phyloP scores from a whole-genome alignment of 495 filamentous ascomycete genomes.

The Stereocaulon alpinum region DNA sequence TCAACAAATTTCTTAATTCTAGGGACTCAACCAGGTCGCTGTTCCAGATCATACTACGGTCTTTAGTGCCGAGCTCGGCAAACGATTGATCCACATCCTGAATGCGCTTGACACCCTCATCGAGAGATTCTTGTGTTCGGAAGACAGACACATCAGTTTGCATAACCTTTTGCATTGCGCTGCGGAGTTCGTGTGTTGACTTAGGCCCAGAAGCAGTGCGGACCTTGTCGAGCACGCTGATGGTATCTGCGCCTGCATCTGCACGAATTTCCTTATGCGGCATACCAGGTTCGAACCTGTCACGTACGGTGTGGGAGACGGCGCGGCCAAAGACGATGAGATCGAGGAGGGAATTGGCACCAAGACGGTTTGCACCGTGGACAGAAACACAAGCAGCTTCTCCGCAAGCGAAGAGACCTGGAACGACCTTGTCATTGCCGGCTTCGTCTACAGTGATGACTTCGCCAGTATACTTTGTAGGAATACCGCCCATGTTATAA shows the following conservation, averaged over 20 bases:
- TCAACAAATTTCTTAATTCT: conserved; percentile 84
- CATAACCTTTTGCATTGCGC: conserved; percentile 96
- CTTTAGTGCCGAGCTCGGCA: conserved; percentile 79
- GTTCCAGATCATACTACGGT: conserved; percentile 99
- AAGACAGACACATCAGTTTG: conserved; percentile 95
- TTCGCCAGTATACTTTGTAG: conserved; percentile 93
- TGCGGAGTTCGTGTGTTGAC: conserved; percentile 74
- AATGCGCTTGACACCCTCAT: conserved; percentile 77
- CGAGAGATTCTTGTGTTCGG: conserved; percentile 82
- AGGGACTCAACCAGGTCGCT: conserved; percentile 91
- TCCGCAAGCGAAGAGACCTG: conserved; percentile 90
- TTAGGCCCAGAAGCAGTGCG: conserved; percentile 76
- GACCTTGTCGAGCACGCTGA: conserved; percentile 75
- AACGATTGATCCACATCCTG: conserved; percentile 71
- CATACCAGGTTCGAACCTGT: conserved; percentile 71
- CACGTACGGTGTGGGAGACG: conserved; percentile 89
- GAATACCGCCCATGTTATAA: conserved; percentile 99
- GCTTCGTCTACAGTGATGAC: conserved; percentile 73
- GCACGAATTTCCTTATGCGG: conserved; percentile 64
- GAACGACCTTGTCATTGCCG: conserved; percentile 86
- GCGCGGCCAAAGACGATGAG: conserved; percentile 94
- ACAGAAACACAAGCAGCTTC: conserved; percentile 96
- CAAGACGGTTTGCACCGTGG: conserved; percentile 94
- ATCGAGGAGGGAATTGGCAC: conserved; percentile 95
- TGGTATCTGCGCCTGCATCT: conserved; percentile 77